Percentiles rank a stretch among this genome's conserved stretches.
Evolutionary conservation across 306 rosid species (phyloP).

Genomic region (Carpinus viminea): DNA sequence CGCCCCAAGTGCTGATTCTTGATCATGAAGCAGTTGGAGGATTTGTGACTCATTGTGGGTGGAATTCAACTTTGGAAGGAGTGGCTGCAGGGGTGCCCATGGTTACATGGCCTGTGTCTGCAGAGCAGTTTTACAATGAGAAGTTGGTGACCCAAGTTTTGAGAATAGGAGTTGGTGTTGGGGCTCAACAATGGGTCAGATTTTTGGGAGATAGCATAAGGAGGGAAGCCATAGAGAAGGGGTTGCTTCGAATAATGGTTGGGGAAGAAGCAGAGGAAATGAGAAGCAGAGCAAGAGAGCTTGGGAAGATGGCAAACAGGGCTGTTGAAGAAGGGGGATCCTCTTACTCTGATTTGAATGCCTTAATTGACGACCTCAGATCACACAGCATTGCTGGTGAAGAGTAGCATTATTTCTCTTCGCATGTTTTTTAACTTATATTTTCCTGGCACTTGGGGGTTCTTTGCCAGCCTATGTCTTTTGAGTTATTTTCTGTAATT

Average conservation of each 20-base stretch:
- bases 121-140: conserved; percentile 42
- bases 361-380: conserved; percentile 19
- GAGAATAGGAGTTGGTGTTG: conserved; percentile 29
- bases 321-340: conserved; percentile 28
- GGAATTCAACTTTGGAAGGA: conserved; percentile 41
- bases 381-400: not conserved
- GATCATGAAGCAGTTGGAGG: conserved; percentile 36
- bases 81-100: conserved; percentile 34
- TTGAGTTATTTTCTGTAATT: not conserved
- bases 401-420: too few species aligned
- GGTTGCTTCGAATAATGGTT: conserved; percentile 5
- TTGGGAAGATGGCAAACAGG: conserved; percentile 17
- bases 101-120: conserved; percentile 43
- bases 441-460: not conserved
- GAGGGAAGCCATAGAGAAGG: conserved; percentile 15
- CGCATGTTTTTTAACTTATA: too few species aligned
- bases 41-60: conserved; percentile 47
- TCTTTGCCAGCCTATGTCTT: not conserved
- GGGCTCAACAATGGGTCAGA: not conserved
- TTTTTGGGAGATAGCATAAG: conserved; percentile 4
- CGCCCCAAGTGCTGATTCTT: conserved; percentile 41
- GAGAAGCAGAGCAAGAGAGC: conserved; percentile 19
- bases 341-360: conserved; percentile 18
- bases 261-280: conserved; percentile 24
- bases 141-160: conserved; percentile 35